These are phyloP conservation scores for Acidiella bohemica DNA, from an alignment of 495 filamentous ascomycete genomes.

Conservation along the genomic window DNA sequence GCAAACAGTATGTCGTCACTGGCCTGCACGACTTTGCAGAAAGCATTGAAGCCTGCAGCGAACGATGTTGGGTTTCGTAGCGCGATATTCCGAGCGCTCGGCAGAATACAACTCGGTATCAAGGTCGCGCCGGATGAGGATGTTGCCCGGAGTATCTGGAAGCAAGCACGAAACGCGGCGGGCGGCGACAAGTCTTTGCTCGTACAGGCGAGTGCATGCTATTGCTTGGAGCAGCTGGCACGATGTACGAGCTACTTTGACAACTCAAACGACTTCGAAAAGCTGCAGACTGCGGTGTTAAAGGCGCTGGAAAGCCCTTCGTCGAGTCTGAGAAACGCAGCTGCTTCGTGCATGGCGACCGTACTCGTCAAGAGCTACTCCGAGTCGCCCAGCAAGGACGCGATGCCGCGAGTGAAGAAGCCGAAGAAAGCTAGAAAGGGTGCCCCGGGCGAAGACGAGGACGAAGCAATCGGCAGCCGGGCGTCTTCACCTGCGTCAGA, in stretches of 20 bases:
- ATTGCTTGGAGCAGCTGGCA: conserved; percentile 62
- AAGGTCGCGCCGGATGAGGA: conserved; percentile 66
- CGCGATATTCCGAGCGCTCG: conserved; percentile 66
- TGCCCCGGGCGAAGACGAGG: conserved; percentile 51
- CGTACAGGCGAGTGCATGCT: conserved; percentile 66
- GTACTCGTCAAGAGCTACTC: conserved; percentile 70
- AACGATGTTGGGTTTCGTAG: conserved; percentile 71
- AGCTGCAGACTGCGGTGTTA: conserved; percentile 61
- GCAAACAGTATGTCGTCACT: conserved; percentile 73
- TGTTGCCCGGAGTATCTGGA: conserved; percentile 85
- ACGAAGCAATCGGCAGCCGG: conserved; percentile 60
- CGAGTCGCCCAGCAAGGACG: conserved; percentile 40
- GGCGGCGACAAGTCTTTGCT: conserved; percentile 68
- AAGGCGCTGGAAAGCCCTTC: conserved; percentile 72
- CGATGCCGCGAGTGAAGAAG: conserved; percentile 56
- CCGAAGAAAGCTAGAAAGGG: conserved; percentile 60
- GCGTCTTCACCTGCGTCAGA: conserved; percentile 61
- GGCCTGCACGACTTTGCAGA: conserved; percentile 55
- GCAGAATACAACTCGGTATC: conserved; percentile 61
- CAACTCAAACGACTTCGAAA: conserved; percentile 84
- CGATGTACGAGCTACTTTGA: conserved; percentile 66
- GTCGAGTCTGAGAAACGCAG: conserved; percentile 62
- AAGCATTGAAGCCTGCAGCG: conserved; percentile 65
- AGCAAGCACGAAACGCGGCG: conserved; percentile 66
- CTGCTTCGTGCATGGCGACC: conserved; percentile 72